phyloP scores from a whole-genome alignment of 345 rosid genomes.

The Clausena lansium region DNA sequence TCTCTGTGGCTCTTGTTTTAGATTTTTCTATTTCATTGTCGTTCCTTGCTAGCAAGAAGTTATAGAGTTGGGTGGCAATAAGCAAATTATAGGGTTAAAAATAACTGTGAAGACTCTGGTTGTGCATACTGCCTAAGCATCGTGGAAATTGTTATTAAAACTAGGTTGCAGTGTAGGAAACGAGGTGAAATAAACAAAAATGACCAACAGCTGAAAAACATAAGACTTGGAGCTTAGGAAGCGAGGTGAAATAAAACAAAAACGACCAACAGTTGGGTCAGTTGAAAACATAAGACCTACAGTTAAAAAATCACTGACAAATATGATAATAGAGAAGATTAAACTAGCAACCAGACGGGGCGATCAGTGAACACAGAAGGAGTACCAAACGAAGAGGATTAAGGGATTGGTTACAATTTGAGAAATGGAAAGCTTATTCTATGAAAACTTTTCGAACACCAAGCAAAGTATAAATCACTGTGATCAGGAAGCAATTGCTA shows the following conservation, averaged over 20 bases:
- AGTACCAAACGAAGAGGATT: background rate
- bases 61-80: no score
- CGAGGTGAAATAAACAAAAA: background rate
- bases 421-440: background rate
- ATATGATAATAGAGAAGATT: background rate
- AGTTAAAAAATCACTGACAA: background rate
- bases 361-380: background rate
- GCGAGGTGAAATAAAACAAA: background rate
- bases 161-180: background rate
- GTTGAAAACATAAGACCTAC: background rate
- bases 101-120: background rate
- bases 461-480: background rate
- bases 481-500: slow-evolving; percentile 11
- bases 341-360: no score
- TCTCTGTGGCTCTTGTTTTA: background rate
- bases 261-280: background rate
- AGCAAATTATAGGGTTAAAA: background rate
- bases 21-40: background rate
- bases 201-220: background rate
- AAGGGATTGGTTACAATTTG: background rate
- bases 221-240: background rate
- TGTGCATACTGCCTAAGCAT: background rate
- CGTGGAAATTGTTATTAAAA: background rate
- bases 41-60: background rate
- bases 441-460: background rate